Conservation (phyloP, 306 rosid genomes). For the Pterocarpus santalinus region DNA sequence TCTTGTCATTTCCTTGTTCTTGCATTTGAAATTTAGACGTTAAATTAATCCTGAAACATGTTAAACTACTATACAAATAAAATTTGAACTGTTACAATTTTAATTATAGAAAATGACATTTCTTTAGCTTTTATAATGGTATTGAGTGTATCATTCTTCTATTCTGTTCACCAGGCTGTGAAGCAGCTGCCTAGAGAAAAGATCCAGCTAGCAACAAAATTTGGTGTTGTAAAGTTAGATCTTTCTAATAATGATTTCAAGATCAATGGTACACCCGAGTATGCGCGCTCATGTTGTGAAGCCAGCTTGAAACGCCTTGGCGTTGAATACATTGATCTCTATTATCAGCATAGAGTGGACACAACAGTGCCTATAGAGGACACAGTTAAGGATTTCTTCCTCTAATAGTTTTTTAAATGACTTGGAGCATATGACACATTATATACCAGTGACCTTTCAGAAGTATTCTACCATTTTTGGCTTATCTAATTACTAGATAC, state of each 20-base stretch:
- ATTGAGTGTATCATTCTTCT: no score
- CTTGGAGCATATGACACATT: no score
- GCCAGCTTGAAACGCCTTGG: constrained; percentile 71
- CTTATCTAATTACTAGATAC: neutral
- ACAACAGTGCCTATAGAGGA: constrained; percentile 61
- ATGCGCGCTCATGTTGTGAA: constrained; percentile 66
- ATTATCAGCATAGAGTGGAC: constrained; percentile 63
- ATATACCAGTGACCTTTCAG: neutral
- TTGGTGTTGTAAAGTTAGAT: constrained; percentile 43
- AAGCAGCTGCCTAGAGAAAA: constrained; percentile 62
- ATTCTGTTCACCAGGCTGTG: constrained; percentile 53
- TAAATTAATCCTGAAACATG: no score
- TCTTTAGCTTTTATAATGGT: no score
- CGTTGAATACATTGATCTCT: constrained; percentile 65
- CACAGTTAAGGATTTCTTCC: constrained; percentile 48
- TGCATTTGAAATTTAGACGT: no score
- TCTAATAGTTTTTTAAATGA: neutral
- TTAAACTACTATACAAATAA: no score
- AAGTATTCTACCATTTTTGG: neutral
- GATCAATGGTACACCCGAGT: constrained; percentile 61
- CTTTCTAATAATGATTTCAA: neutral
- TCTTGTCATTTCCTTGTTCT: no score
- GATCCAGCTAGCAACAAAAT: constrained; percentile 68
- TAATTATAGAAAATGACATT: no score
- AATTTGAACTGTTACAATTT: no score